phyloP scores from a whole-genome alignment of 805 yeast genomes.

The Candida tibetensis region DNA sequence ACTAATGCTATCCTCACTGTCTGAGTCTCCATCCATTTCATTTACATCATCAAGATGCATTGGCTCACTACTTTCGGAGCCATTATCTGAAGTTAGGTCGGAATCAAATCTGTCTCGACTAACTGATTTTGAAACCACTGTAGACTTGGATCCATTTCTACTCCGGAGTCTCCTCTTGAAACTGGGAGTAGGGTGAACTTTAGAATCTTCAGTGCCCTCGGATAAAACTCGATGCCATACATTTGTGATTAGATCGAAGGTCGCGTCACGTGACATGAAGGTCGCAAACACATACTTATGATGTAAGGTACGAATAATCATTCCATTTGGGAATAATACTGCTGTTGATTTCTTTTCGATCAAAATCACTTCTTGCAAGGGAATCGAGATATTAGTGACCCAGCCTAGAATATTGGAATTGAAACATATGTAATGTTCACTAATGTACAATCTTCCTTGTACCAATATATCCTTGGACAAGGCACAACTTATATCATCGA shows the following conservation, averaged over 20 bases:
- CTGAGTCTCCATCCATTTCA: slow-evolving; percentile 23
- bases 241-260: slow-evolving; percentile 65
- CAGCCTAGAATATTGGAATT: slow-evolving; percentile 86
- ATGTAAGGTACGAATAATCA: slow-evolving; percentile 61
- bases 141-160: slow-evolving; percentile 9
- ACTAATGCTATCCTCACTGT: slow-evolving; percentile 12
- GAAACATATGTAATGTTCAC: slow-evolving; percentile 79
- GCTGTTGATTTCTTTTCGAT: slow-evolving; percentile 85
- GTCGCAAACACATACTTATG: slow-evolving; percentile 80
- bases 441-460: slow-evolving; percentile 83
- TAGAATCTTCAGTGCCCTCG: slow-evolving; percentile 16
- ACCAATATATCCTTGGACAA: slow-evolving; percentile 78
- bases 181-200: slow-evolving; percentile 1
- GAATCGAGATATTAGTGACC: slow-evolving; percentile 77
- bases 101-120: slow-evolving; percentile 16
- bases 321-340: slow-evolving; percentile 89
- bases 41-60: slow-evolving; percentile 26
- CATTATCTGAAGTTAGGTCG: slow-evolving; percentile 7
- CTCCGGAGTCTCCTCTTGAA: slow-evolving; percentile 2
- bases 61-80: slow-evolving; percentile 9
- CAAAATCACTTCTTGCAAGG: slow-evolving; percentile 63
- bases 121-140: slow-evolving; percentile 4
- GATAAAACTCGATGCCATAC: slow-evolving; percentile 58
- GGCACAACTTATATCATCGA: slow-evolving; percentile 91
- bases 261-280: slow-evolving; percentile 75